Evolutionary conservation across 179 eudicot species (phyloP).

Genomic region (Patellifolia procumbens): DNA sequence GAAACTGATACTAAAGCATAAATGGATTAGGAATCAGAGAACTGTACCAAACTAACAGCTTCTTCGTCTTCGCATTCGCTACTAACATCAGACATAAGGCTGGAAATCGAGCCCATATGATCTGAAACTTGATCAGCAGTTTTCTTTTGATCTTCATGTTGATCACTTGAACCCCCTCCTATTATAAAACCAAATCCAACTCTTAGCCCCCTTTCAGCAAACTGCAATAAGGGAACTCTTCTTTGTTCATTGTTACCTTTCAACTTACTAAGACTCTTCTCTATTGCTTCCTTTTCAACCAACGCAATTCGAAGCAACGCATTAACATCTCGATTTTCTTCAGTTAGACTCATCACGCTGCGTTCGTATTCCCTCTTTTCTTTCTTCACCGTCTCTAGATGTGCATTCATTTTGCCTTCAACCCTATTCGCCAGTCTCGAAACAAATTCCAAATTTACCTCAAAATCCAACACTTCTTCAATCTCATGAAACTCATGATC

Average conservation of each 20-base stretch:
- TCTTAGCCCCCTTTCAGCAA: slow-evolving; percentile 63
- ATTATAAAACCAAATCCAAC: slow-evolving; percentile 72
- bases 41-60: slow-evolving; percentile 56
- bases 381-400: slow-evolving; percentile 44
- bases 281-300: slow-evolving; percentile 62
- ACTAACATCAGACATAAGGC: slow-evolving; percentile 35
- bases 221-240: slow-evolving; percentile 56
- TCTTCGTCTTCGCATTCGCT: slow-evolving; percentile 61
- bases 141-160: slow-evolving; percentile 22
- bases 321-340: slow-evolving; percentile 66
- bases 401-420: slow-evolving; percentile 35
- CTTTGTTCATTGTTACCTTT: slow-evolving; percentile 59
- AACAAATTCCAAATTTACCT: slow-evolving; percentile 26
- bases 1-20: neutral
- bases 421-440: slow-evolving; percentile 24
- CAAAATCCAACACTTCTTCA: slow-evolving; percentile 22
- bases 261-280: slow-evolving; percentile 59
- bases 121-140: slow-evolving; percentile 42
- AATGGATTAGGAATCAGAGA: neutral
- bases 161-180: slow-evolving; percentile 48
- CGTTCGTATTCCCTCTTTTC: slow-evolving; percentile 58
- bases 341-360: slow-evolving; percentile 65
- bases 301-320: slow-evolving; percentile 60
- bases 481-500: slow-evolving; percentile 27
- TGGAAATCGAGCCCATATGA: neutral